A percentile compares a stretch with the other conserved stretches of the same genome.
phyloP scores from a whole-genome alignment of 495 filamentous ascomycete genomes.

The Glonium stellatum region DNA sequence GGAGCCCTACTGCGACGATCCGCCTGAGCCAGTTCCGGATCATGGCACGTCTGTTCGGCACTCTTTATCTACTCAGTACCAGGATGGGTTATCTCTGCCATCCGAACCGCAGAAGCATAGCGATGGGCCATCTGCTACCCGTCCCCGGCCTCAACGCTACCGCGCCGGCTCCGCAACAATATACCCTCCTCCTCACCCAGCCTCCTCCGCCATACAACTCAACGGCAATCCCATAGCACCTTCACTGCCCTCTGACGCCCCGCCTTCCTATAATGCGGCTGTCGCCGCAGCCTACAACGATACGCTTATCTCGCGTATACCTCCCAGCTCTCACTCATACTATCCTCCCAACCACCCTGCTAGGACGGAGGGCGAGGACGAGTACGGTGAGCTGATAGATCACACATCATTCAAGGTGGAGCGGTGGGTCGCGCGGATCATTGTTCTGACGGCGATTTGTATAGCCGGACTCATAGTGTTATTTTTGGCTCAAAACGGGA shows the following conservation, averaged over 20 bases:
- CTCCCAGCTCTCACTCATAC: neutral
- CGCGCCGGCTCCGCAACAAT: neutral
- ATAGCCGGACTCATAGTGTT: conserved; percentile 1
- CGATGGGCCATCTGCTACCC: neutral
- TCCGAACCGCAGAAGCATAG: neutral
- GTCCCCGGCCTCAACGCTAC: conserved; percentile 4
- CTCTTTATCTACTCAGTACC: neutral
- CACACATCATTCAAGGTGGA: conserved; percentile 17
- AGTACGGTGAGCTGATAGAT: conserved; percentile 11
- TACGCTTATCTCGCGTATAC: conserved; percentile 19
- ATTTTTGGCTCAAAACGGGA: neutral
- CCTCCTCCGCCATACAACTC: conserved; percentile 3
- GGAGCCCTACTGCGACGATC: conserved; percentile 18
- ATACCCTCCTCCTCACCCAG: neutral
- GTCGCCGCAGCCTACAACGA: conserved; percentile 13
- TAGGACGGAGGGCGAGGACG: neutral
- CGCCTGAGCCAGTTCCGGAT: neutral
- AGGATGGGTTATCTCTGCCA: neutral
- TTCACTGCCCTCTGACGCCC: conserved; percentile 18
- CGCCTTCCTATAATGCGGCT: conserved; percentile 14
- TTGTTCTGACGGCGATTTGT: conserved; percentile 10
- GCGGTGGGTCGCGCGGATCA: conserved; percentile 10
- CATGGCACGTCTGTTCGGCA: neutral
- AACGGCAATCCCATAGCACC: conserved; percentile 7
- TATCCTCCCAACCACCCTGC: neutral